These are phyloP conservation scores for Amanita pseudoporphyria DNA, from an alignment of 768 basidiomycete genomes.

Conservation along the genomic window DNA sequence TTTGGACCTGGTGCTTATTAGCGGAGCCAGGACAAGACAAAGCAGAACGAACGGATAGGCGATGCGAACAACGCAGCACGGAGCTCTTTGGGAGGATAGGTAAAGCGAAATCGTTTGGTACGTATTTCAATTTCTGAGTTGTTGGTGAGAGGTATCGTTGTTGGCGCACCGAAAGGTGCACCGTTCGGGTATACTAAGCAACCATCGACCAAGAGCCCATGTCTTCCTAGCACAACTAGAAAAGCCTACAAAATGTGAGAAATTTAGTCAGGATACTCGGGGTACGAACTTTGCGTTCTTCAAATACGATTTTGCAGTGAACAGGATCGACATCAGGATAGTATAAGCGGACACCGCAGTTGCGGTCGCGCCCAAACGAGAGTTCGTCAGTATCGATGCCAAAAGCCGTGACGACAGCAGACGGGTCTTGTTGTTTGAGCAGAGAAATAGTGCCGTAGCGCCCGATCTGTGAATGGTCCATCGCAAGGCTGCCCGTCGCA, in stretches of 20 bases:
- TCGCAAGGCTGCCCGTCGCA: neutral
- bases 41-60: constrained; percentile 31
- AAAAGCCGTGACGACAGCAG: constrained; percentile 48
- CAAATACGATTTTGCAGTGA: constrained; percentile 62
- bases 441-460: constrained; percentile 57
- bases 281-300: constrained; percentile 45
- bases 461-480: constrained; percentile 35
- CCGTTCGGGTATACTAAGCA: constrained; percentile 46
- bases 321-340: constrained; percentile 51
- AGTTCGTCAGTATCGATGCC: constrained; percentile 62
- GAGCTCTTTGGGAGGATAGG: constrained; percentile 66
- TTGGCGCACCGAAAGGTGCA: constrained; percentile 21
- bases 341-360: constrained; percentile 61
- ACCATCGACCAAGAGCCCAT: constrained; percentile 53
- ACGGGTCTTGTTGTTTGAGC: constrained; percentile 40
- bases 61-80: constrained; percentile 42
- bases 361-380: constrained; percentile 58
- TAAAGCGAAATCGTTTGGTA: constrained; percentile 61
- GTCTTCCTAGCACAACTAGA: constrained; percentile 47
- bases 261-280: neutral
- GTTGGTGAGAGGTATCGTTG: constrained; percentile 56
- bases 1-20: constrained; percentile 14
- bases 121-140: constrained; percentile 60
- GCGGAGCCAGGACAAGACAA: neutral
- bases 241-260: constrained; percentile 40